Base-by-base conservation (phyloP, 2,329 filamentous ascomycete species). In the Pseudogymnoascus verrucosus region DNA sequence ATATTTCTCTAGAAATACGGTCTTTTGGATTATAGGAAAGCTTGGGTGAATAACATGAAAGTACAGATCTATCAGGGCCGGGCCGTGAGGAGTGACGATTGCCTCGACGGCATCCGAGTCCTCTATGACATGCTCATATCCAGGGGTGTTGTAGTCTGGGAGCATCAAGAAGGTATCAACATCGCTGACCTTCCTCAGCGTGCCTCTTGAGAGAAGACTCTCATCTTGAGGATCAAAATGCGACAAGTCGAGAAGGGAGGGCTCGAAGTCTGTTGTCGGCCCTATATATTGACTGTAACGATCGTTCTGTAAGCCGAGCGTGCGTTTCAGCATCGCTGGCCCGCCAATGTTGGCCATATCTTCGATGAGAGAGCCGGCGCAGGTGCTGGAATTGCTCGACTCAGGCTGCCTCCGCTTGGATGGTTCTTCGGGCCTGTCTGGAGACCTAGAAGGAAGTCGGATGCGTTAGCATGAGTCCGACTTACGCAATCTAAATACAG, bases 221-320 rank as follows among this genome's bases (percentile, higher is more conserved):
- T 93, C 90, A 78, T 93, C 89, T 73, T 89, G 88, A 31, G 87
- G 87, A 76, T 93, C 89, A 74, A 93, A 93, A 5, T 86, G 82
- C 21, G 89, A 92, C 21, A 93, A 81, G 69, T 90, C 89, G 75
- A 93, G 90, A 63, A 95, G 80, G n/a, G 88, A 88, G 14, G 89
- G 89, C 73, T 95, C 90, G 72, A 93, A 91, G 70, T 92, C 89
- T 61, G 90, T 92, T 61, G 89, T 93, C 64, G 89, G 85, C 26
- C 90, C 90, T 69, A 95, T 90, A 72, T 93, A 91, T 76, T 91
- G 89, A 76, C 89, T 91, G 74, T 89, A 91, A 65, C 89, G 86
- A 74, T 91, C 88, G 71, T 84, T 80, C 73, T 93, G 90, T 68
- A 95, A 81, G 65, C 90, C 90, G 64, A 95, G 79, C 14, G 87